These are phyloP conservation scores for Lithospermum erythrorhizon DNA, from an alignment of 257 asterid species.

Conservation along the genomic window DNA sequence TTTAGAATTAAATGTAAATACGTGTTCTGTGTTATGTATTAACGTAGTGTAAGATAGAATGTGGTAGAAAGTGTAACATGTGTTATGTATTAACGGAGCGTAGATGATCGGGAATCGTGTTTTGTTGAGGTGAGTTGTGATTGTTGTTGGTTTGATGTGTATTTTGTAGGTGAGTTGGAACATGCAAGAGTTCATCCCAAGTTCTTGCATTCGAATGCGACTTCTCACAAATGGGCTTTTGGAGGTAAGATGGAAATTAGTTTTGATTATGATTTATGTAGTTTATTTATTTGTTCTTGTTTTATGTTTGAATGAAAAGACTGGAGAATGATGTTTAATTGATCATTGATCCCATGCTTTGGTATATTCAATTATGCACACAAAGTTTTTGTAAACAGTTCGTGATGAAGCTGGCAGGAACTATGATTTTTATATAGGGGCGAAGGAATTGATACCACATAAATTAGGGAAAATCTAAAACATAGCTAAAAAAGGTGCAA, in stretches of 20 bases:
- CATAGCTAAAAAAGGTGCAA: too few species aligned
- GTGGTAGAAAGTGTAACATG: too few species aligned
- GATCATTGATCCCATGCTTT: too few species aligned
- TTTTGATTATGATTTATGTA: not conserved
- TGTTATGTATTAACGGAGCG: too few species aligned
- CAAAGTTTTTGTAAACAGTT: not conserved
- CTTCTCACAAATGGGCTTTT: conserved; percentile 94
- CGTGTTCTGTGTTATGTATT: too few species aligned
- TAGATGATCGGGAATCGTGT: too few species aligned
- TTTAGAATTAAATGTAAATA: too few species aligned
- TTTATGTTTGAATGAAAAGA: not conserved
- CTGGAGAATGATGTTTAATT: not conserved
- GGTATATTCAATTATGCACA: not conserved
- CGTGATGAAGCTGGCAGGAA: not conserved
- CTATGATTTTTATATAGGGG: too few species aligned
- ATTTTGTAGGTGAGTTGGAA: conserved; percentile 60
- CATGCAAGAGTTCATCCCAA: conserved; percentile 95
- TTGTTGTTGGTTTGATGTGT: conserved; percentile 4
- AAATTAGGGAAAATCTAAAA: too few species aligned
- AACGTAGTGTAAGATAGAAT: too few species aligned
- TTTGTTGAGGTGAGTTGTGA: not conserved
- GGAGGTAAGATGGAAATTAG: conserved; percentile 42
- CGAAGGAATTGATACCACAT: too few species aligned
- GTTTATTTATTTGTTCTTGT: not conserved
- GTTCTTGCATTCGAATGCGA: conserved; percentile 90